Conservation (phyloP, 345 rosid genomes). For the Eucalyptus cloeziana region DNA sequence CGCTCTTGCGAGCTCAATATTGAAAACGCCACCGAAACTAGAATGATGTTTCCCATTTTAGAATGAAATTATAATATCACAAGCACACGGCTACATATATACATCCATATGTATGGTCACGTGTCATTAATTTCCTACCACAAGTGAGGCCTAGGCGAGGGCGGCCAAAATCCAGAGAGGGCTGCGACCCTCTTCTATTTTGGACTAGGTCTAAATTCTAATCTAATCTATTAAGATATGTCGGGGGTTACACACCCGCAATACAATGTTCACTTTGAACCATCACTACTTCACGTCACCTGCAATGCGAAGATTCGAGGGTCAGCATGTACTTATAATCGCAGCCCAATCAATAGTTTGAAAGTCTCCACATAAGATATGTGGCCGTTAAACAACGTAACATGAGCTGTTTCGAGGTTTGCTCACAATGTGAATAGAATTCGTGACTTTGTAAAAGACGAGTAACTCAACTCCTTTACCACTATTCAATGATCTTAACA, state of each 20-base stretch:
- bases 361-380: background rate
- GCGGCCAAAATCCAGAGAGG: too few relatives aligned
- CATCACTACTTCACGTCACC: too few relatives aligned
- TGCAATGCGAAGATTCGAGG: too few relatives aligned
- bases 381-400: too few relatives aligned
- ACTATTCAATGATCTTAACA: background rate
- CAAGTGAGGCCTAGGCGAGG: too few relatives aligned
- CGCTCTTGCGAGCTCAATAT: background rate
- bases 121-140: background rate
- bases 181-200: too few relatives aligned
- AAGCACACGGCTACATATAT: background rate
- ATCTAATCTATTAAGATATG: too few relatives aligned
- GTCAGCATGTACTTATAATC: accelerated
- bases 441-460: background rate
- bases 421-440: background rate
- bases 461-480: background rate
- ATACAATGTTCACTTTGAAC: background rate
- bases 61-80: background rate
- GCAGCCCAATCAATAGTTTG: background rate
- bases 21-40: background rate
- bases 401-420: background rate
- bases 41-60: background rate
- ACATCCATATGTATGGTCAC: background rate
- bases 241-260: accelerated
- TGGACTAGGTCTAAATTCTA: too few relatives aligned